Evolutionary conservation across 331 rosid genomes (phyloP).

Genomic region (Acacia pycnantha): DNA sequence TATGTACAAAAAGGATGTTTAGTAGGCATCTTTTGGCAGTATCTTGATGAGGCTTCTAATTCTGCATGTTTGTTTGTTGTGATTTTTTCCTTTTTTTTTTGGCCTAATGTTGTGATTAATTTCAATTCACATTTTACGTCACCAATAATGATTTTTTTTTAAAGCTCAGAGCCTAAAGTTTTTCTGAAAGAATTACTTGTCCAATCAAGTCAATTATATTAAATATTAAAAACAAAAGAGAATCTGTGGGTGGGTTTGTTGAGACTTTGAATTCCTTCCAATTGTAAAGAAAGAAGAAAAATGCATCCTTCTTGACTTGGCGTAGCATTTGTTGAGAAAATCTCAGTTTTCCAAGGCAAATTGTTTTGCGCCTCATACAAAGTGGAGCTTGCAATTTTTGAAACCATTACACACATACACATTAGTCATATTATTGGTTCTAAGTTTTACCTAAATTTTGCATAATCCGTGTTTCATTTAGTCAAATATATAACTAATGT

Average conservation of each 20-base stretch:
- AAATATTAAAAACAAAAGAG: neutral
- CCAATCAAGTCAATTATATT: neutral
- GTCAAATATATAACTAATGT: neutral
- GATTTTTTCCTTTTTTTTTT: neutral
- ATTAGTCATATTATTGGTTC: neutral
- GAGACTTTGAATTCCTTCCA: neutral
- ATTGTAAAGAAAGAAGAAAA: neutral
- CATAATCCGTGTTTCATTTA: neutral
- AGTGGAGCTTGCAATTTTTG: neutral
- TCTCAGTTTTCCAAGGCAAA: neutral
- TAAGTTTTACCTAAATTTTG: neutral
- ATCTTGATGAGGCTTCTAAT: conserved; percentile 6
- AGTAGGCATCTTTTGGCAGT: conserved; percentile 12
- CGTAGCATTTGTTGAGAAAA: neutral
- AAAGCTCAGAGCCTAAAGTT: neutral
- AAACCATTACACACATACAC: neutral
- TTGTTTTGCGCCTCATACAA: neutral
- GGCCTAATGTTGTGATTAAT: neutral
- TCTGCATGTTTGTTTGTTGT: neutral
- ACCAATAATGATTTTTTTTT: neutral
- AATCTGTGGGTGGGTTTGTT: neutral
- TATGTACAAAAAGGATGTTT: conserved; percentile 17
- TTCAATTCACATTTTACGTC: neutral
- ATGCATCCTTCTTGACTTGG: neutral
- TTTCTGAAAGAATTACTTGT: neutral